phyloP scores from a whole-genome alignment of 495 filamentous ascomycete species.

The Penicillium canescens region DNA sequence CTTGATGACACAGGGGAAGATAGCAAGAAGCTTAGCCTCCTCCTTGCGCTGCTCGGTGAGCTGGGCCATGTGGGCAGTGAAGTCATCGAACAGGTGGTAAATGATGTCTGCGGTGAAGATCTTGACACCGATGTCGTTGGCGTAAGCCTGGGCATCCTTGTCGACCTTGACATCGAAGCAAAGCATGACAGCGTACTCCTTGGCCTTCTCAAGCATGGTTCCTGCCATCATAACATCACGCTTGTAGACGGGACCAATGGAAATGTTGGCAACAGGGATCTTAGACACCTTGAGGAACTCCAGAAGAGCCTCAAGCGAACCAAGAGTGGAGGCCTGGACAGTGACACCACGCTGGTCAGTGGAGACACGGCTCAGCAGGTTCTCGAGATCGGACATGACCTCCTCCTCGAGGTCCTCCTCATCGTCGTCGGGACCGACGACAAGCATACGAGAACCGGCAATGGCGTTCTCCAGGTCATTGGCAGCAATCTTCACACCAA shows the following conservation, averaged over 20 bases:
- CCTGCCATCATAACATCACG: constrained; percentile 97
- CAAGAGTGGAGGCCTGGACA: constrained; percentile 96
- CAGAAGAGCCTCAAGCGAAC: constrained; percentile 92
- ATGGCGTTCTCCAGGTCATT: constrained; percentile 96
- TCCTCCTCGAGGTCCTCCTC: constrained; percentile 96
- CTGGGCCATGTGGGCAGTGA: constrained; percentile 89
- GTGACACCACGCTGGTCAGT: constrained; percentile 91
- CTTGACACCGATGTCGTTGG: constrained; percentile 93
- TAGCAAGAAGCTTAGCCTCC: constrained; percentile 89
- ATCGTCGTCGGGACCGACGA: constrained; percentile 92
- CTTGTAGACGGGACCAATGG: constrained; percentile 97
- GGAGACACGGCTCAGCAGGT: constrained; percentile 84
- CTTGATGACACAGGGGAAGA: constrained; percentile 91
- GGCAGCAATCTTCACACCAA: constrained; percentile 98
- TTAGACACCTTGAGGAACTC: constrained; percentile 94
- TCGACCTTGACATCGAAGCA: constrained; percentile 99
- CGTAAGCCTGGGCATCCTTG: constrained; percentile 89
- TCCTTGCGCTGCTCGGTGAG: constrained; percentile 90
- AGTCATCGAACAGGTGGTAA: constrained; percentile 96
- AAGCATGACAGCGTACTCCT: constrained; percentile 97
- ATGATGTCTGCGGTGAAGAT: constrained; percentile 99
- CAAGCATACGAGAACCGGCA: constrained; percentile 90
- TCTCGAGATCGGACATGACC: constrained; percentile 92
- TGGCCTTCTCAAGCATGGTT: constrained; percentile 94
- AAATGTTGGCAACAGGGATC: constrained; percentile 96